Percentiles rank a stretch among this genome's conserved stretches.
phyloP scores from a whole-genome alignment of 2,329 filamentous ascomycete genomes.

The Xylariaceae sp. region DNA sequence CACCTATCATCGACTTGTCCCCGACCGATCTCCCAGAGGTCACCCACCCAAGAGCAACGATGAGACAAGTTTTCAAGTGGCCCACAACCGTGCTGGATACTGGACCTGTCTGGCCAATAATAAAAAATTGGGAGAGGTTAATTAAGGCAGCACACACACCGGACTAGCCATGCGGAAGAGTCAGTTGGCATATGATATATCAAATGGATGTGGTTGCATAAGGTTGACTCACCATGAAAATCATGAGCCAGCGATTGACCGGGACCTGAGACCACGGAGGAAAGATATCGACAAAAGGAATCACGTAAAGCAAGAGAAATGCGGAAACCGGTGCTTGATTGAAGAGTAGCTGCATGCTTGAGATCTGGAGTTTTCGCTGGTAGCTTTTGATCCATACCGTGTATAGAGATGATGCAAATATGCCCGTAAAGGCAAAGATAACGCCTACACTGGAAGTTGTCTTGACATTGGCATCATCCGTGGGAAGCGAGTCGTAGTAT shows the following conservation, averaged over 20 bases:
- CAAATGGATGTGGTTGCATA: neutral
- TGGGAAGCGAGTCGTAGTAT: constrained; percentile 60
- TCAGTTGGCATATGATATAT: constrained; percentile 20
- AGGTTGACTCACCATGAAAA: constrained; percentile 46
- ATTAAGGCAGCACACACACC: constrained; percentile 59
- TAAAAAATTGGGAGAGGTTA: constrained; percentile 60
- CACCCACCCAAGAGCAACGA: constrained; percentile 59
- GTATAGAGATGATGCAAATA: constrained; percentile 61
- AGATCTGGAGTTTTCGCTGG: constrained; percentile 59
- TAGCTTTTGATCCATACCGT: constrained; percentile 64
- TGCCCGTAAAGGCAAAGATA: constrained; percentile 57
- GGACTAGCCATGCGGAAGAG: constrained; percentile 39
- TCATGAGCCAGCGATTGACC: constrained; percentile 51
- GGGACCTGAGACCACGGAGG: constrained; percentile 51
- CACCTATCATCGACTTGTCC: constrained; percentile 51
- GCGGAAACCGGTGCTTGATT: constrained; percentile 62
- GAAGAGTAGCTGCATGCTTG: constrained; percentile 63
- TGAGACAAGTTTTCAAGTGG: constrained; percentile 60
- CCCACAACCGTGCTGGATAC: constrained; percentile 62
- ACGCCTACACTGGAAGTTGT: constrained; percentile 56
- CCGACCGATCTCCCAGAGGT: constrained; percentile 50
- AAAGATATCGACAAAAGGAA: constrained; percentile 61
- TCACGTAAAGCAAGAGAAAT: constrained; percentile 58
- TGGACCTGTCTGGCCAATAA: constrained; percentile 56
- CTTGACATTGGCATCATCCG: constrained; percentile 43